These are phyloP conservation scores for Alternaria metachromatica DNA, from an alignment of 2,329 filamentous ascomycete genomes.

Conservation along the genomic window DNA sequence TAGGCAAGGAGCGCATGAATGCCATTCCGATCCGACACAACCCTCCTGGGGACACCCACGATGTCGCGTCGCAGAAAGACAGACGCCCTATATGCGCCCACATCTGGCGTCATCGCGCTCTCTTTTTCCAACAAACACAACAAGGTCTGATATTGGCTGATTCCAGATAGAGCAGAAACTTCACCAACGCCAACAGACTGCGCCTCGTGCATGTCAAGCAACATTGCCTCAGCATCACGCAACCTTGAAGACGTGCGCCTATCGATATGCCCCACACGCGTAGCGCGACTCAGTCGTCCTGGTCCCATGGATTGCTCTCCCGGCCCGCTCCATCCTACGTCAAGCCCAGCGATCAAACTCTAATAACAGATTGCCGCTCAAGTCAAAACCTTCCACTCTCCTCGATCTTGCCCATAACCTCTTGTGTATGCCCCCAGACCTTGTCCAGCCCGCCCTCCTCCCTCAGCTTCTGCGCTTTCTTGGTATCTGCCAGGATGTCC, in stretches of 20 bases:
- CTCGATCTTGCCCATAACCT: slow-evolving; percentile 39
- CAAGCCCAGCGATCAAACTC: background rate
- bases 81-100: background rate
- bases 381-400: slow-evolving; percentile 1
- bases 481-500: slow-evolving; percentile 25
- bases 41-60: slow-evolving; percentile 18
- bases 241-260: slow-evolving; percentile 1
- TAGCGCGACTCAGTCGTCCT: background rate
- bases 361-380: background rate
- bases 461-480: slow-evolving; percentile 24
- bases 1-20: slow-evolving; percentile 17
- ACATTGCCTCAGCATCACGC: background rate
- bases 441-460: slow-evolving; percentile 31
- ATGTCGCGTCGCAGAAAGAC: slow-evolving; percentile 15
- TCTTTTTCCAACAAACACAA: background rate
- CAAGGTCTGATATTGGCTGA: background rate
- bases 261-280: slow-evolving; percentile 7
- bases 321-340: background rate
- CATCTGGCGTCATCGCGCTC: background rate
- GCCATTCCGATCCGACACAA: slow-evolving; percentile 13
- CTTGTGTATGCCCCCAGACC: slow-evolving; percentile 42
- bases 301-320: background rate
- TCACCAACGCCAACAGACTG: background rate
- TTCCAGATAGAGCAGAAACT: background rate
- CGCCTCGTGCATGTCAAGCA: background rate